A percentile compares a stretch with the other conserved stretches of the same genome.
Evolutionary conservation across 73 alveolate genomes (phyloP).

Genomic region (Paramecium primaurelia): DNA sequence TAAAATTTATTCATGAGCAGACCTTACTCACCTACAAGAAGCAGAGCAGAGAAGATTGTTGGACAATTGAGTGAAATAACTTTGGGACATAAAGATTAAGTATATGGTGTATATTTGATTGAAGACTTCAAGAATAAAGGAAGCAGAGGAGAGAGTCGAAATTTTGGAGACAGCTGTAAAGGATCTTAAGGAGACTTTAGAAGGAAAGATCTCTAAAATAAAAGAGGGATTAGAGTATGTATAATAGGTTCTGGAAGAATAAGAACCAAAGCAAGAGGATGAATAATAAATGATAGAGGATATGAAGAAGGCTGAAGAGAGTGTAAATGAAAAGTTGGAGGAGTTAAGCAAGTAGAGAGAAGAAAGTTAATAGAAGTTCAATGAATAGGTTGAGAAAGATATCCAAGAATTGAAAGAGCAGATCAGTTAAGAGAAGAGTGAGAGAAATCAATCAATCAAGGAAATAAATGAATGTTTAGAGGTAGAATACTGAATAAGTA

Average conservation of each 20-base stretch:
- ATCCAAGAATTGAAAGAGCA: not conserved
- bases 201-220: not conserved
- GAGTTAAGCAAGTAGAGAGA: not conserved
- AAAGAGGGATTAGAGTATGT: conserved; percentile 1
- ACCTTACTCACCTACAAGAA: conserved; percentile 25
- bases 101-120: not conserved
- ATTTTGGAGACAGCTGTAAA: not conserved
- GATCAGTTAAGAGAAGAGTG: not conserved
- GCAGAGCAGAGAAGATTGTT: conserved; percentile 33
- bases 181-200: conserved; percentile 2
- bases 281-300: not conserved
- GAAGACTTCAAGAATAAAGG: conserved; percentile 2
- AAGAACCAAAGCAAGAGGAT: not conserved
- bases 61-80: not conserved
- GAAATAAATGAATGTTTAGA: not conserved
- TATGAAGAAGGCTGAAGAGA: not conserved
- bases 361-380: not conserved
- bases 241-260: not conserved
- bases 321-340: not conserved
- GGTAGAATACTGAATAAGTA: not conserved
- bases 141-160: conserved; percentile 29
- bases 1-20: conserved; percentile 29
- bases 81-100: conserved; percentile 13
- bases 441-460: not conserved
- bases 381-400: not conserved